Evolutionary conservation across 805 yeast species (phyloP), one percentile per base, ranked within the genome.

Genomic region (Saturnispora serradocipensis): DNA sequence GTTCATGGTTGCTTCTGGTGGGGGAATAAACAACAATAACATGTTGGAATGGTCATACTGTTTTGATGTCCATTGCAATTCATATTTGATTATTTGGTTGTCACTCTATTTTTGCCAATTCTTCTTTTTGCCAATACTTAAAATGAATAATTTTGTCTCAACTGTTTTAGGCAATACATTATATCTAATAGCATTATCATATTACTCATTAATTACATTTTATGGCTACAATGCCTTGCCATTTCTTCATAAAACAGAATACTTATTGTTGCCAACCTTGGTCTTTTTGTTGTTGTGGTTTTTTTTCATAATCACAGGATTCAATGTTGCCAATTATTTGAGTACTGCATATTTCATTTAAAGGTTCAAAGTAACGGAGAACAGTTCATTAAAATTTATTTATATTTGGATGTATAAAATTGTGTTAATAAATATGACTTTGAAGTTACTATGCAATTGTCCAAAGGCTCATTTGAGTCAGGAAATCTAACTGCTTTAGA

Each of bases 61-160:
- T 69, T 90, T 90, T 64, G 97, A 89, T 61, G 83, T 89, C 27
- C 97, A 90, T 68, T 88, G 96, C 71, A 90, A 90, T 66, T 78
- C 96, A n/a, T 88, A 86, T 63, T 69, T 88, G 56, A 72, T 84
- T 15, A 81, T 88, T 43, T 88, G 95, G 95, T 74, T 87, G 49
- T 67, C 78, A 48, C 71, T 88, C 36, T 86, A 88, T 65, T 74
- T 88, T 55, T 54, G 86, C 30, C 95, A 88, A 67, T 85, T 87
- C 61, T 62, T 88, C 45, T 65, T 87, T 50, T 69, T 88, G 54
- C 97, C 97, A 2, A 61, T 88, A 16, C 68, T 88, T 40, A 78
- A 81, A 48, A 65, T 80, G 60, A 76, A 81, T 56, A 81, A 77
- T 55, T 82, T 88, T 70, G 60, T 86, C 53, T 77, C 87, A n/a